Base-by-base conservation (phyloP, 31 red algal genomes). In the Odonthalia washingtoniensis region DNA sequence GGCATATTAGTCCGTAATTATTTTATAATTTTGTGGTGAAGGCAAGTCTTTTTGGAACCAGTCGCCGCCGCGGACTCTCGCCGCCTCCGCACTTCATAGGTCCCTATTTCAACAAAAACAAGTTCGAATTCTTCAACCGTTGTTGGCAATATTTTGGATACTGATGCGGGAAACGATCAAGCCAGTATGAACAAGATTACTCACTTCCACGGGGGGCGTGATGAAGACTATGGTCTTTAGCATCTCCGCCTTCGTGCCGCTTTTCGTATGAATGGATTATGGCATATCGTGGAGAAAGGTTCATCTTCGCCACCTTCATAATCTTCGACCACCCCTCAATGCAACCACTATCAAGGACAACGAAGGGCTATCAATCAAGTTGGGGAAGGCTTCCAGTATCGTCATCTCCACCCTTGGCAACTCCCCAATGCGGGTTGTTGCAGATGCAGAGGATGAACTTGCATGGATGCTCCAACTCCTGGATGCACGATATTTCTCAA, bases 161-260 rank as follows among this genome's bases (percentile, higher is more conserved):
- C 21, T 57, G 49, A 57, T 57, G 49, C 12, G 9, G 49, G 21
- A 57, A 57, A 9, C 12, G 12, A 9, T 21, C 9, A 21, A 57
- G 21, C 49, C 9, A 57, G 49, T 57, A 21, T 21, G 21, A 12
- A 34, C 28, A 30, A 36, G 33, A 70, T 70, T 36, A 9, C 67
- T 70, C 67, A 36, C 67, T 18, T 36, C 67, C 67, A 70, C 27
- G 9, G 67, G 14, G 28, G 33, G 27, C 27, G 67, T 36, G 67
- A 36, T 70, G 67, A 70, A 34, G 67, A 70, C 67, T 70, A 70
- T 70, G 67, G 67, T 36, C 27, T 70, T 6, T 70, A 36, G 67
- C 67, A 36, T 18, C 27, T 70, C 9, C 27, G 67, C 27, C 67
- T 70, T 30, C 67, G 26, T 18, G 67, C 67, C 33, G 67, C 67